A percentile compares a stretch with the other conserved stretches of the same genome.
These are phyloP conservation scores for Mallotus nudiflorus DNA, from an alignment of 345 rosid genomes.

Conservation along the genomic window DNA sequence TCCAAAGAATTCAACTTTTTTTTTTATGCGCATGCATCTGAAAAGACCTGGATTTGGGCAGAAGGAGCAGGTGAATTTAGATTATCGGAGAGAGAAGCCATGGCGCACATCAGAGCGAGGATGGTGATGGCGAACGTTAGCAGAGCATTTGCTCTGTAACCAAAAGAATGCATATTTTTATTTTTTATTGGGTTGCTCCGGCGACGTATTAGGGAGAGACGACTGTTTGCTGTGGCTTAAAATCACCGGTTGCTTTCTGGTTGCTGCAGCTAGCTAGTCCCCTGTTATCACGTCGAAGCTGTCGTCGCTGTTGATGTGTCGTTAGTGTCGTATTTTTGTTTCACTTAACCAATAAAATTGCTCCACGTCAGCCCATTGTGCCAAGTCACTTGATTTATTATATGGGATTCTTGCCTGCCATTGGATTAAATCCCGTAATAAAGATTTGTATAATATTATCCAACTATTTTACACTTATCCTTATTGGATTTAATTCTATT, in stretches of 20 bases:
- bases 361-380: no score
- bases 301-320: background rate
- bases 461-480: no score
- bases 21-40: no score
- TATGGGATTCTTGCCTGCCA: no score
- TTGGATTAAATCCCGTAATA: no score
- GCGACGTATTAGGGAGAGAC: background rate
- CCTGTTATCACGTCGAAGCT: no score
- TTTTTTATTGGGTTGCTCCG: background rate
- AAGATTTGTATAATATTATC: no score
- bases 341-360: no score
- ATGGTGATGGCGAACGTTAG: conserved; percentile 78
- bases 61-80: conserved; percentile 78
- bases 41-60: conserved; percentile 75
- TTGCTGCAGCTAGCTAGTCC: background rate
- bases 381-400: no score
- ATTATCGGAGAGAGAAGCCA: conserved; percentile 82
- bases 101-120: conserved; percentile 80
- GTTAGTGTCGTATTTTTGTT: no score
- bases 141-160: conserved; percentile 87
- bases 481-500: no score
- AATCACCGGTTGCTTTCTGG: no score
- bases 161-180: conserved; percentile 74
- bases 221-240: background rate
- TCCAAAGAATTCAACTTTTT: background rate